phyloP scores from a whole-genome alignment of 805 yeast species.

The Sugiyamaella chiloensis region DNA sequence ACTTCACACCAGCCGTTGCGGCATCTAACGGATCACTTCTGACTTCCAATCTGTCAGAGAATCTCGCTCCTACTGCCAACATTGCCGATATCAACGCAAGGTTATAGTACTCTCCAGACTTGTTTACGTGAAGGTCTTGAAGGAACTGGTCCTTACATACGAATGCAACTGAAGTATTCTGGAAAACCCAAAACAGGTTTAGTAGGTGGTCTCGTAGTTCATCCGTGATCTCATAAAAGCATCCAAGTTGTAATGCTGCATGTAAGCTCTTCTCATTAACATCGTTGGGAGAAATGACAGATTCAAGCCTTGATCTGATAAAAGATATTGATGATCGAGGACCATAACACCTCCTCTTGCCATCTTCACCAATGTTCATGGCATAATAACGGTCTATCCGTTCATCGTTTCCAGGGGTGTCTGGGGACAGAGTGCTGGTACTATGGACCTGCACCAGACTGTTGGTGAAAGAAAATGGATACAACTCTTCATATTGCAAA shows the following conservation, averaged over 20 bases:
- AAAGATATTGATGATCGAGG: constrained; percentile 17
- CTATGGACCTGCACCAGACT: background rate
- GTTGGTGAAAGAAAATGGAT: background rate
- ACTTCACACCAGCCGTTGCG: constrained; percentile 13
- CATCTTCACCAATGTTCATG: constrained; percentile 19
- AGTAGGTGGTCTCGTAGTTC: constrained; percentile 13
- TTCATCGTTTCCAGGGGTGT: constrained; percentile 2
- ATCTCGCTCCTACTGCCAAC: constrained; percentile 22
- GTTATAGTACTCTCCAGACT: constrained; percentile 13
- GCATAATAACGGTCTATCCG: constrained; percentile 9
- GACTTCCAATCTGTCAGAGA: constrained; percentile 7
- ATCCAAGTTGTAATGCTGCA: constrained; percentile 7
- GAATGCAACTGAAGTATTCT: constrained; percentile 16
- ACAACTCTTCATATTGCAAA: background rate
- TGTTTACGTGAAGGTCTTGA: constrained; percentile 9
- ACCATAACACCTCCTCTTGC: constrained; percentile 14
- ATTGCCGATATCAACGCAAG: constrained; percentile 20
- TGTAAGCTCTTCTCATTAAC: constrained; percentile 1
- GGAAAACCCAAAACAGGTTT: constrained; percentile 17
- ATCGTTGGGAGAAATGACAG: constrained; percentile 5
- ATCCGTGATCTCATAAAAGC: constrained; percentile 11
- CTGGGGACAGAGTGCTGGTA: background rate
- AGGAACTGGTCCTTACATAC: constrained; percentile 15
- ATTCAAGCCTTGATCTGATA: constrained; percentile 2
- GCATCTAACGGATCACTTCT: constrained; percentile 6